A percentile compares a stretch with the other conserved stretches of the same genome.
These are phyloP conservation scores for Sonneratia alba DNA, from an alignment of 345 rosid species.

Conservation along the genomic window DNA sequence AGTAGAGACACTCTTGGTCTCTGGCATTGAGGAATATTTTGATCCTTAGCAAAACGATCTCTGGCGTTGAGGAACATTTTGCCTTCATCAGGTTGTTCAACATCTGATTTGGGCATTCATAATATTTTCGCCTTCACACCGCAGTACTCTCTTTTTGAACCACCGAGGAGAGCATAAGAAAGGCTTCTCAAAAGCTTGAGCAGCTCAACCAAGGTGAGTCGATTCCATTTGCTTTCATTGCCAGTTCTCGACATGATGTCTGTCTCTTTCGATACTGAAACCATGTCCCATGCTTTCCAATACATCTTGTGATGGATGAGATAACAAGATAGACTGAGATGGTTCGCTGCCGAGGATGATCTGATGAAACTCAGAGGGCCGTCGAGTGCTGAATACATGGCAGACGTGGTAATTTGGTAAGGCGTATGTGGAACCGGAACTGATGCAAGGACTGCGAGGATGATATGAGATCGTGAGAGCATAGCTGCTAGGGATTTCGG, in stretches of 20 bases:
- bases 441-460: neutral
- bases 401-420: neutral
- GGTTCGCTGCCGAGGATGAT: conserved; percentile 67
- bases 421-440: neutral
- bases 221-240: neutral
- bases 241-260: neutral
- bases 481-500: too few species aligned
- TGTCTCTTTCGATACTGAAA: neutral
- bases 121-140: neutral
- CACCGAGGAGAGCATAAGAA: conserved; percentile 55
- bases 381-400: conserved; percentile 15
- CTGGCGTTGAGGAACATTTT: neutral
- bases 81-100: neutral
- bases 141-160: conserved; percentile 79
- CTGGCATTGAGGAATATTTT: too few species aligned
- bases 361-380: conserved; percentile 60
- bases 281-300: conserved; percentile 15
- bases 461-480: neutral
- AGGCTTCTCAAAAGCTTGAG: conserved; percentile 59
- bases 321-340: conserved; percentile 64
- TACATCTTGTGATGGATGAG: conserved; percentile 74
- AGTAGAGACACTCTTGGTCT: too few species aligned
- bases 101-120: neutral
- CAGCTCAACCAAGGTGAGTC: conserved; percentile 46
- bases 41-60: neutral